Conservation (phyloP, 805 yeast species). For the Dipodascus albidus region DNA sequence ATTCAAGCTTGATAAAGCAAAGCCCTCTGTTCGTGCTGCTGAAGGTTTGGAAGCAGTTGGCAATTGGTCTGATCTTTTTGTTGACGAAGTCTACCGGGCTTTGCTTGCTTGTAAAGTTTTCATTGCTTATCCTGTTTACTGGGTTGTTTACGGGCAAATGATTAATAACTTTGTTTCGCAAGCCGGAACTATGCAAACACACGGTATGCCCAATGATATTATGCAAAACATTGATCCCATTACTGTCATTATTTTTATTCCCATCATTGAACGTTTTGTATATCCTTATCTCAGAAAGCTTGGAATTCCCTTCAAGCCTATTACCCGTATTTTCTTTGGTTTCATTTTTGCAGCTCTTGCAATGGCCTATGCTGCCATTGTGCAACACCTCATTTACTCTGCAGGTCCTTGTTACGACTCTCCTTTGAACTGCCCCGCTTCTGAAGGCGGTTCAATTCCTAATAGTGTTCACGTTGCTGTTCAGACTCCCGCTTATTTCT, state of each 20-base stretch:
- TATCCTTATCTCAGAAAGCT: conserved; percentile 41
- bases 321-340: conserved; percentile 60
- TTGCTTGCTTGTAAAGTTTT: conserved; percentile 64
- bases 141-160: conserved; percentile 70
- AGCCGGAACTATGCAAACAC: conserved; percentile 62
- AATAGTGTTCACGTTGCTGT: conserved; percentile 55
- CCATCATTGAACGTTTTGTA: conserved; percentile 49
- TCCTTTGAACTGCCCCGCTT: conserved; percentile 43
- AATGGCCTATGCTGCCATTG: conserved; percentile 67
- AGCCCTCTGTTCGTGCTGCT: conserved; percentile 43
- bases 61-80: conserved; percentile 63
- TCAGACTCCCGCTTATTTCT: conserved; percentile 62
- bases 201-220: conserved; percentile 72
- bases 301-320: conserved; percentile 50
- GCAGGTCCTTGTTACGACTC: conserved; percentile 64
- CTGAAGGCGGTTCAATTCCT: conserved; percentile 25
- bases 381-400: conserved; percentile 56
- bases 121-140: conserved; percentile 57
- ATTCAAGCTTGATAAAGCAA: conserved; percentile 26
- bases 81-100: conserved; percentile 60
- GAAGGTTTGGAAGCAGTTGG: conserved; percentile 27
- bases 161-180: conserved; percentile 60
- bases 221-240: conserved; percentile 67
- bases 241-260: conserved; percentile 67
- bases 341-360: conserved; percentile 53